Conservation (phyloP, 257 asterid genomes). For the Fraxinus pennsylvanica region DNA sequence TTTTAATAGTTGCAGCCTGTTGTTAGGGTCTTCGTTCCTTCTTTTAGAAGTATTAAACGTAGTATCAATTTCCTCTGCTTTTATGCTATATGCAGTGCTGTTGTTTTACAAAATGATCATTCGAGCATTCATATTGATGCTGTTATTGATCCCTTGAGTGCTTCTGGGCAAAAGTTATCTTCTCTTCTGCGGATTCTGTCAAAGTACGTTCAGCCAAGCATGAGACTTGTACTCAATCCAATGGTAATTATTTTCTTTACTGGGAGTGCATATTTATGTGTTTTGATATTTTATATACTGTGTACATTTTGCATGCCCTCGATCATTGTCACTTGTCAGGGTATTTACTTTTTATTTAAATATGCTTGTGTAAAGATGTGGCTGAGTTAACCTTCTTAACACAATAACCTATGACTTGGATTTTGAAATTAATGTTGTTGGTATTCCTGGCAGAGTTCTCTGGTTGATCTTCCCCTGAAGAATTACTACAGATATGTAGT, state of each 20-base stretch:
- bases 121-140: conserved; percentile 97
- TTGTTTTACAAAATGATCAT: conserved; percentile 62
- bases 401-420: conserved; percentile 5
- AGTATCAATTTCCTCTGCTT: conserved; percentile 27
- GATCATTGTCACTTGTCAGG: neutral
- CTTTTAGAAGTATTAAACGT: neutral
- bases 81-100: conserved; percentile 66
- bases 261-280: neutral
- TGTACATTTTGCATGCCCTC: neutral
- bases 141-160: conserved; percentile 92
- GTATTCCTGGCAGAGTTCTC: conserved; percentile 74
- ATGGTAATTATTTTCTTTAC: conserved; percentile 52
- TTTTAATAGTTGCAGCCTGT: neutral
- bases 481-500: conserved; percentile 96
- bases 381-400: neutral
- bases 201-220: conserved; percentile 81
- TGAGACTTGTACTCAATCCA: conserved; percentile 95
- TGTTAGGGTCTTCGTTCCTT: neutral
- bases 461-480: conserved; percentile 97
- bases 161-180: conserved; percentile 92
- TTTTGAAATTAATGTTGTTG: conserved; percentile 21
- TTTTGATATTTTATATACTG: neutral
- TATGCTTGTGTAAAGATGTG: conserved; percentile 1
- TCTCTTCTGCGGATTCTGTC: conserved; percentile 84
- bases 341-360: conserved; percentile 13